Percentiles rank a stretch among this genome's conserved stretches.
Evolutionary conservation across 441 rosid genomes (phyloP).

Genomic region (Kokia cookei): DNA sequence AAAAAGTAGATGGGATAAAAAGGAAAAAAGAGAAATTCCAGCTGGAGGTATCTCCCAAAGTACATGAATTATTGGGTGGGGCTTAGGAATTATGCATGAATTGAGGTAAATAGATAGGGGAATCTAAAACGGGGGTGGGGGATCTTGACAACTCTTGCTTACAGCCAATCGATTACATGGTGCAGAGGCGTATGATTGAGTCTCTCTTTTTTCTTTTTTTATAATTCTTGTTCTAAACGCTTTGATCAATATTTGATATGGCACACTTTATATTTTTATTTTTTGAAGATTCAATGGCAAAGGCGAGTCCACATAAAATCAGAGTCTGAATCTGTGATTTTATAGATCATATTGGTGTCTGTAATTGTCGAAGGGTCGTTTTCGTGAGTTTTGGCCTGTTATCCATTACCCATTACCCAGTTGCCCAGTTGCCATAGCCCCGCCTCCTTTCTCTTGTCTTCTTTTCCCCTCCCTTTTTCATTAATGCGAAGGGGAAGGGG

Average conservation of each 20-base stretch:
- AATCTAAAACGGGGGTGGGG: not conserved
- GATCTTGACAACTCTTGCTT: constrained; percentile 1
- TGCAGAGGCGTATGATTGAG: not conserved
- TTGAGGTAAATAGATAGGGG: constrained; percentile 6
- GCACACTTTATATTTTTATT: not conserved
- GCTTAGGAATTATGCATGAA: not conserved
- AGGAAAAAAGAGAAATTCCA: constrained; percentile 1
- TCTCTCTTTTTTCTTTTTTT: not conserved
- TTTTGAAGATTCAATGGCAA: no score
- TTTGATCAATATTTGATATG: not conserved
- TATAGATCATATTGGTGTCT: not conserved
- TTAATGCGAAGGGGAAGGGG: not conserved
- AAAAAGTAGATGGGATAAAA: not conserved
- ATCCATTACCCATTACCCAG: constrained; percentile 2
- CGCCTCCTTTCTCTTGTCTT: not conserved
- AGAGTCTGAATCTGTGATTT: not conserved
- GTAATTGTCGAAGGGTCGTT: not conserved
- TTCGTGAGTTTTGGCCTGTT: constrained; percentile 2
- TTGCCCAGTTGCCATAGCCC: not conserved
- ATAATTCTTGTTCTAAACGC: not conserved
- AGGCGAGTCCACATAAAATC: not conserved
- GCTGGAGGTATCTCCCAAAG: constrained; percentile 31
- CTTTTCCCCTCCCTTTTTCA: not conserved
- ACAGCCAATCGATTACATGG: not conserved
- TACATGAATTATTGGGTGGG: constrained; percentile 20